These are phyloP conservation scores for Berberis thunbergii DNA, from an alignment of 164 flowering plant genomes.

Conservation along the genomic window DNA sequence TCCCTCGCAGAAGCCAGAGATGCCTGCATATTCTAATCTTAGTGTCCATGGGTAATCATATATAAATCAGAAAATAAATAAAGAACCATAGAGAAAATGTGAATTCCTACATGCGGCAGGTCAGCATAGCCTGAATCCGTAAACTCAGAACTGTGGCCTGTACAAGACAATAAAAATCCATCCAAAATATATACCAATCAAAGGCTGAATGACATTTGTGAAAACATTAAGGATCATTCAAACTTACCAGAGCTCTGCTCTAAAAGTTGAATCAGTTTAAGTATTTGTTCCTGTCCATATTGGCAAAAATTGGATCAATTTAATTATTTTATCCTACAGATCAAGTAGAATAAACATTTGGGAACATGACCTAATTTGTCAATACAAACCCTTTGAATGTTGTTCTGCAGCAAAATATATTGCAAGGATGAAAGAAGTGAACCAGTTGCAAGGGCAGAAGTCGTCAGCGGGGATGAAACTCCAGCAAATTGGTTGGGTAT, in stretches of 20 bases:
- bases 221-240: not conserved
- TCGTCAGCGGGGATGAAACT: conserved; percentile 19
- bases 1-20: conserved; percentile 27
- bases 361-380: not conserved
- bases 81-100: not conserved
- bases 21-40: conserved; percentile 23
- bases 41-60: not conserved
- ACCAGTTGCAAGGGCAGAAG: conserved; percentile 25
- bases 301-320: not conserved
- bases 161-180: conserved; percentile 2
- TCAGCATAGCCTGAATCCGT: conserved; percentile 20
- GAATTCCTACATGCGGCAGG: conserved; percentile 24
- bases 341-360: not conserved
- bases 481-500: conserved; percentile 23
- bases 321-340: not conserved
- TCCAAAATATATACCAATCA: not conserved
- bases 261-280: conserved; percentile 35
- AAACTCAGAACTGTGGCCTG: conserved; percentile 22
- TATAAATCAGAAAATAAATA: not conserved
- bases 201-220: not conserved
- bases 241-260: conserved; percentile 39
- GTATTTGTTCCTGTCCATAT: conserved; percentile 43
- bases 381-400: conserved; percentile 42
- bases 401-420: conserved; percentile 41
- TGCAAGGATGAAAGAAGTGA: conserved; percentile 66